phyloP scores from a whole-genome alignment of 306 rosid genomes.

The Carpinus viminea region DNA sequence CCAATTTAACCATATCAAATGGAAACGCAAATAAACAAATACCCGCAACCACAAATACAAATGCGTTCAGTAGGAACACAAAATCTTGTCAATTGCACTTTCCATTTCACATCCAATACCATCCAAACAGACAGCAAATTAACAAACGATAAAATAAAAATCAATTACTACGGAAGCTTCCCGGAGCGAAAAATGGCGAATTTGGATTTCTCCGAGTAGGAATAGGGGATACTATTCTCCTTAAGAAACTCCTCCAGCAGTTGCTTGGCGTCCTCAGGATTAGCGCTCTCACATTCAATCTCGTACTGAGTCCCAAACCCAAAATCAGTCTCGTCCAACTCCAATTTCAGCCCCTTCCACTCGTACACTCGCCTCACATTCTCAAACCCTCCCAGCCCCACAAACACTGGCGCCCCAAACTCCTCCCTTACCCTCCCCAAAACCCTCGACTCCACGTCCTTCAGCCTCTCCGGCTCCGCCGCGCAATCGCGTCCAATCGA shows the following conservation, averaged over 20 bases:
- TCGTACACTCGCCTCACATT: conserved; percentile 82
- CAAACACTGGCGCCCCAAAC: conserved; percentile 63
- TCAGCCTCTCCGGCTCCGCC: conserved; percentile 58
- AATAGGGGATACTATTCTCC: conserved; percentile 63
- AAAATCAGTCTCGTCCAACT: conserved; percentile 78
- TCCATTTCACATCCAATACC: neutral
- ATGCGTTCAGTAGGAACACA: neutral
- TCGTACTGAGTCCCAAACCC: conserved; percentile 73
- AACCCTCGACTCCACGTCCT: conserved; percentile 63
- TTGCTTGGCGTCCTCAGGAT: conserved; percentile 70
- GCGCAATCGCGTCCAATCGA: conserved; percentile 57
- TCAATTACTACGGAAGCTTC: conserved; percentile 35
- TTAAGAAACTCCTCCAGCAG: conserved; percentile 66
- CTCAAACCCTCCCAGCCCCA: conserved; percentile 75
- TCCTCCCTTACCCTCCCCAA: conserved; percentile 71
- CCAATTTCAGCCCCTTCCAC: conserved; percentile 89
- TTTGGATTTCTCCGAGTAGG: conserved; percentile 62
- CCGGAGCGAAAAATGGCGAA: conserved; percentile 64
- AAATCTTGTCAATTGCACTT: neutral
- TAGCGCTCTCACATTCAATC: conserved; percentile 83
- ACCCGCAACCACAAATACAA: neutral
- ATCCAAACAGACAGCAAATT: neutral
- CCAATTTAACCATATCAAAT: too few relatives aligned
- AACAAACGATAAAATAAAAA: too few relatives aligned
- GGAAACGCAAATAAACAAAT: neutral